phyloP scores from a whole-genome alignment of 2,329 filamentous ascomycete genomes.

The Colletotrichum paranaense region DNA sequence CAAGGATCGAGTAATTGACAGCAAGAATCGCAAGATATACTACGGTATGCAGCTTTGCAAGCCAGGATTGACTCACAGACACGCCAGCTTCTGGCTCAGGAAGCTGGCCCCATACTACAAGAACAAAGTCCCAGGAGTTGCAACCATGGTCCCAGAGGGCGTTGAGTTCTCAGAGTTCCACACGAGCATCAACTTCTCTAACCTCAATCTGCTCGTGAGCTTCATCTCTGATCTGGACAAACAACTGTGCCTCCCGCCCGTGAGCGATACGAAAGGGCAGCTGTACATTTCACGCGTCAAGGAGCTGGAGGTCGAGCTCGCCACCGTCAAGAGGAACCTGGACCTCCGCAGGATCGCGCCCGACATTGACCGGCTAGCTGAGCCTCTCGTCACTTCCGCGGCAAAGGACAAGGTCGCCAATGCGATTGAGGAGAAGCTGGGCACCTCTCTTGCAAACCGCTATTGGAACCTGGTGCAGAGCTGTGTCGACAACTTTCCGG shows the following conservation, averaged over 20 bases:
- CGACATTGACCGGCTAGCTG: not conserved
- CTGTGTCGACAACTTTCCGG: not conserved
- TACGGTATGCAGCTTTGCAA: conserved; percentile 58
- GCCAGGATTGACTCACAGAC: conserved; percentile 18
- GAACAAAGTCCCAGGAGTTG: not conserved
- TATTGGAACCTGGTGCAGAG: not conserved
- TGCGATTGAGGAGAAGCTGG: not conserved
- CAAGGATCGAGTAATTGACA: conserved; percentile 52
- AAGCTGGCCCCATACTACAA: not conserved
- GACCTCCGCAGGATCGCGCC: not conserved
- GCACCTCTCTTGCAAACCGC: not conserved
- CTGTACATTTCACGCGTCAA: not conserved
- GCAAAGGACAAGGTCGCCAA: not conserved
- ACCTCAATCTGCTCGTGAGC: not conserved
- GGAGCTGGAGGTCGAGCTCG: not conserved
- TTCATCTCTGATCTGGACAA: not conserved
- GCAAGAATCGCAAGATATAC: conserved; percentile 52
- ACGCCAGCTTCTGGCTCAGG: not conserved
- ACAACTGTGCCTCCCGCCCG: not conserved
- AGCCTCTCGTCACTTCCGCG: not conserved
- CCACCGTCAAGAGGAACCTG: not conserved
- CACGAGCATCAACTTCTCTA: not conserved
- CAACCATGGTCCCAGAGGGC: not conserved
- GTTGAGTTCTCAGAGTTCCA: not conserved
- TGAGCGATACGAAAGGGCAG: not conserved